These are phyloP conservation scores for Loxodes magnus DNA, from an alignment of 73 alveolate species.

Conservation along the genomic window DNA sequence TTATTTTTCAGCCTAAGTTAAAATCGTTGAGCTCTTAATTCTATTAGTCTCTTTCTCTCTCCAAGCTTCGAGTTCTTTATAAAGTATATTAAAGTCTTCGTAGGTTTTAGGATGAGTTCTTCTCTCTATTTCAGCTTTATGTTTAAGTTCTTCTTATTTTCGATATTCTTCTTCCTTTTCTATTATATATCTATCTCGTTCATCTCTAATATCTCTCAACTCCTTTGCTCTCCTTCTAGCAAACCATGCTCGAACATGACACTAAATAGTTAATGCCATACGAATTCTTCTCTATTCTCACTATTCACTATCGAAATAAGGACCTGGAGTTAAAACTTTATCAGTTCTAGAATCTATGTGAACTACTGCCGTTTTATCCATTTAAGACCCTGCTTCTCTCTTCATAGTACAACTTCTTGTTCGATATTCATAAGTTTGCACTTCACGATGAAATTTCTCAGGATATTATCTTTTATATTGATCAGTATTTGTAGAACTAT, in stretches of 20 bases:
- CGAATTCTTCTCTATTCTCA: conserved; percentile 88
- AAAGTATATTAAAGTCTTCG: conserved; percentile 90
- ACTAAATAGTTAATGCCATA: conserved; percentile 75
- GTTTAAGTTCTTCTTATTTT: conserved; percentile 88
- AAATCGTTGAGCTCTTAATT: conserved; percentile 60
- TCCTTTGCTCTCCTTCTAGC: conserved; percentile 67
- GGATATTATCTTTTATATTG: conserved; percentile 17
- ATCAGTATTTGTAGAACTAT: conserved; percentile 80
- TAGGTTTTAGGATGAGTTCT: conserved; percentile 96
- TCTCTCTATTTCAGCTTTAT: conserved; percentile 95
- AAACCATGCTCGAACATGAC: conserved; percentile 70
- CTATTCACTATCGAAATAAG: conserved; percentile 84
- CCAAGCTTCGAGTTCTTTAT: conserved; percentile 95
- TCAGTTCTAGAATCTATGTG: conserved; percentile 75
- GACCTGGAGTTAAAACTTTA: conserved; percentile 59
- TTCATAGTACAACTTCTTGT: conserved; percentile 89
- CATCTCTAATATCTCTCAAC: conserved; percentile 65
- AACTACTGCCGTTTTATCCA: conserved; percentile 88
- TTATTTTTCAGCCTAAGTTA: conserved; percentile 51
- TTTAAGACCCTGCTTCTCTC: conserved; percentile 97
- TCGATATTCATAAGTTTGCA: conserved; percentile 93
- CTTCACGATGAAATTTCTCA: conserved; percentile 41
- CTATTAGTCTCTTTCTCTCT: conserved; percentile 84
- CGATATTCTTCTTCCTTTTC: conserved; percentile 86
- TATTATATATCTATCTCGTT: conserved; percentile 62